Evolutionary conservation across 805 yeast genomes (phyloP), one percentile per base, ranked within the genome.

Genomic region (Candida anglica): DNA sequence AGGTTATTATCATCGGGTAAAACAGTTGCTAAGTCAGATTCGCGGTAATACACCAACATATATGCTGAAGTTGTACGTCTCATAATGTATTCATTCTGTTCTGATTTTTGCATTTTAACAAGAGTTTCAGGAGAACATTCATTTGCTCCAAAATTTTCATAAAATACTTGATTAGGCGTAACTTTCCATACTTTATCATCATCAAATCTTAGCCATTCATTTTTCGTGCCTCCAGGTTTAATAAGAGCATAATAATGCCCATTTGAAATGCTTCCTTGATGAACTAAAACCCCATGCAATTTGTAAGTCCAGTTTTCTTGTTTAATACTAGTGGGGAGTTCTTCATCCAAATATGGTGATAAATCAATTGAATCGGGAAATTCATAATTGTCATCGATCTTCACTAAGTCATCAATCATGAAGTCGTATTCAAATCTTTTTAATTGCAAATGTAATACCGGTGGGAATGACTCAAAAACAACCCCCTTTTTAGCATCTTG

Each of bases 401-500:
- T 93, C 19, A 87, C 86, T 64, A 91, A 71, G 52, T 79, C 81
- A 54, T 91, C 96, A 39, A 83, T 81, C 68, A 79, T 79, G 53
- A 87, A 91, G 60, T 93, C 96, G 47, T 87, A 93, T 54, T 93
- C 98, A 52, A 89, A 93, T 44, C 99, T 71, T 53, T 93, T 93
- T 46, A 93, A 72, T 59, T 93, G 99, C 36, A 93, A 66, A 58
- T 93, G 98, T 39, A 93, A 67, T 3, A 93, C 96, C 0, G 93
- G 87, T 2, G 99, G 99, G 52, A 93, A 84, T 8, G 77, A 73
- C 53, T 84, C 82, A 55, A 93, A 93, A 0, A 86, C 86, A 7
- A 93, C 98, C 47, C 98, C 98, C 58, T 93, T 93, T 50, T 83
- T 82, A 8, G 98, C 98, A 59, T 88, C 97, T 62, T 93, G 99